Base-by-base conservation (phyloP, 2,329 filamentous ascomycete genomes). In the Exophiala mesophila region DNA sequence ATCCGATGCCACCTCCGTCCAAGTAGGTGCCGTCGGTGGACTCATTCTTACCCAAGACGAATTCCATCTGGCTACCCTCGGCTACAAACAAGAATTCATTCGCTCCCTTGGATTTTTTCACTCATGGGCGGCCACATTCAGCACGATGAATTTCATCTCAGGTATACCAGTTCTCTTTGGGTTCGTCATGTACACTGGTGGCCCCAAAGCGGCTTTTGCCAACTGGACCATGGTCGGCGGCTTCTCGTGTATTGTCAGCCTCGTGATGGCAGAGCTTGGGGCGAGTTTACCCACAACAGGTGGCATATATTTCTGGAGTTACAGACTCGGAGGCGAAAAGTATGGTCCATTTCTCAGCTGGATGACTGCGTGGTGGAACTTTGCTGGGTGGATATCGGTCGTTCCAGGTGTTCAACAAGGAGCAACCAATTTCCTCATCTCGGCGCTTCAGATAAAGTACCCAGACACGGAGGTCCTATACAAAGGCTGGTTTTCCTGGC, bases 291-390 rank as follows among this genome's bases (percentile, higher is more conserved):
- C 64, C 2, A 66, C 62, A 0, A 59, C 63, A 5, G 64, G 64
- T 3, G 63, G 62, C 2, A 65, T 65, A 28, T 67, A 66, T 50
- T 66, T 61, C 49, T 65, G 64, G 64, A 51, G 59, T 13, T 66
- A 63, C 48, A 52, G 57, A 15, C 55, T 67, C 2, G 64, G 63
- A 16, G 63, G 64, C 16, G 47, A 57, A 34, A 49, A 57, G 44
- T 64, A 61, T 49, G 64, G 63, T 2, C 64, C 63, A 1, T 60
- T 66, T 39, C 55, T 66, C 10, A 55, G 55, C 24, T 67, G 64
- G 63, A 63, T 66, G 60, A 66, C 64, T 17, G 64, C 61, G 3
- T 66, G 64, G 63, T 67, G 61, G 62, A 66, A 66, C 44, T 66
- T 59, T 58, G 56, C 56, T 9, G 60, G 61, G 18, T 63, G 60